Percentiles rank a stretch among this genome's conserved stretches.
These are phyloP conservation scores for Penicillium concentricum DNA, from an alignment of 2,329 filamentous ascomycete species.

Conservation along the genomic window DNA sequence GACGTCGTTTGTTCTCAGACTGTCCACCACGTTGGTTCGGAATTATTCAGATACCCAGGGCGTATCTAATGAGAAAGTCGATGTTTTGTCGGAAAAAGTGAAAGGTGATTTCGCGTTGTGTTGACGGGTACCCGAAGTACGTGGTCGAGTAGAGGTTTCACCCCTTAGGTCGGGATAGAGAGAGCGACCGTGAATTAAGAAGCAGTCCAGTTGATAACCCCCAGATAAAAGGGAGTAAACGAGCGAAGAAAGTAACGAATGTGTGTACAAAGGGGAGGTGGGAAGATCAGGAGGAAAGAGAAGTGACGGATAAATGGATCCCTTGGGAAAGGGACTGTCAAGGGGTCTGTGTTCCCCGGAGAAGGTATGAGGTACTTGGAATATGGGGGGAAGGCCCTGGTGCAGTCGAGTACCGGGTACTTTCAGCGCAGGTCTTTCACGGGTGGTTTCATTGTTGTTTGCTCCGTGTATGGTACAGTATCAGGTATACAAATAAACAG, in stretches of 20 bases:
- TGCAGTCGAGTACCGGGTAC: constrained; percentile 5
- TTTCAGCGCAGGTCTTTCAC: neutral
- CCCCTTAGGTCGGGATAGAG: constrained; percentile 2
- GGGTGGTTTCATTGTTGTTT: constrained; percentile 5
- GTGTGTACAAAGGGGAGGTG: constrained; percentile 13
- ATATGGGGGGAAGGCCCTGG: neutral
- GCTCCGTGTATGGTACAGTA: constrained; percentile 9
- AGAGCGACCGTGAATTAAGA: neutral
- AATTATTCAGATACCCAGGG: neutral
- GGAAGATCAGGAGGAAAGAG: constrained; percentile 15
- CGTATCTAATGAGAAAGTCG: neutral
- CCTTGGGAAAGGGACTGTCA: constrained; percentile 15
- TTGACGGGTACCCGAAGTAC: neutral
- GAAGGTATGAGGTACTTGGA: constrained; percentile 10
- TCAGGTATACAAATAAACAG: neutral
- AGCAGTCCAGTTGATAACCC: neutral
- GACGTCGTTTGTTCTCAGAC: constrained; percentile 1
- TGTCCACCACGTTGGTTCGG: neutral
- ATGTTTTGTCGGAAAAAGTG: neutral
- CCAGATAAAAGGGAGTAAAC: neutral
- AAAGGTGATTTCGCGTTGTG: constrained; percentile 9
- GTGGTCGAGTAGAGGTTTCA: neutral
- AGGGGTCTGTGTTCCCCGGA: constrained; percentile 18
- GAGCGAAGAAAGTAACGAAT: constrained; percentile 12
- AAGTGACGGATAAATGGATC: constrained; percentile 10